Evolutionary conservation across 164 flowering plant genomes (phyloP).

Genomic region (Tetracentron sinense): DNA sequence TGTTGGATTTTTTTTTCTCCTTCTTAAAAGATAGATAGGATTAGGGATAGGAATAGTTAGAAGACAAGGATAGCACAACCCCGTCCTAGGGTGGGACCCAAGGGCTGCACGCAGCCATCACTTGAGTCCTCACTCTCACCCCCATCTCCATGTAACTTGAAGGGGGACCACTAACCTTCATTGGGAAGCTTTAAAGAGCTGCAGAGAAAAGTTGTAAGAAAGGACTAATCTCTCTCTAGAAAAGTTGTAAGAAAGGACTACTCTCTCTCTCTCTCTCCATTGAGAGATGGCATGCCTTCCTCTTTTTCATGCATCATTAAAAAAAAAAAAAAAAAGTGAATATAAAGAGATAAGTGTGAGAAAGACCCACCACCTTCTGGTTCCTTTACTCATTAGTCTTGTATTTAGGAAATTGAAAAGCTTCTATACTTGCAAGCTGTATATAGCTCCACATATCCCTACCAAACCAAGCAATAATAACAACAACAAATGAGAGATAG

Average conservation of each 20-base stretch:
- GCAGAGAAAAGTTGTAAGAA: neutral
- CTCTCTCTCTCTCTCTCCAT: neutral
- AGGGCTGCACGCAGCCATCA: neutral
- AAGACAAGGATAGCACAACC: neutral
- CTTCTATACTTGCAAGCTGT: neutral
- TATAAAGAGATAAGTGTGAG: neutral
- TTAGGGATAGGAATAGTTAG: neutral
- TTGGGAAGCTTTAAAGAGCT: neutral
- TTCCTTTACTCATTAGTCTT: neutral
- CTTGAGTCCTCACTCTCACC: neutral
- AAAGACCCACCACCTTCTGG: constrained; percentile 1
- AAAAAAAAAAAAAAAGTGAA: neutral
- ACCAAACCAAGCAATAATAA: too few relatives aligned
- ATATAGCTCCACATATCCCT: too few relatives aligned
- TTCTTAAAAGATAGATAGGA: neutral
- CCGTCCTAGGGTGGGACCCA: neutral
- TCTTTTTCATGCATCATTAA: neutral
- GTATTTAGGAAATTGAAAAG: neutral
- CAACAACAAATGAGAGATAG: too few relatives aligned
- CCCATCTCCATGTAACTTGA: neutral
- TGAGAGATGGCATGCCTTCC: neutral
- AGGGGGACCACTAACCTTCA: neutral
- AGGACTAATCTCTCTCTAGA: neutral
- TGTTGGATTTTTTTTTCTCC: neutral
- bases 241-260: neutral